Percentiles rank a stretch among this genome's conserved stretches.
Evolutionary conservation across 768 basidiomycete species (phyloP).

Genomic region (Termitomyces sp.): DNA sequence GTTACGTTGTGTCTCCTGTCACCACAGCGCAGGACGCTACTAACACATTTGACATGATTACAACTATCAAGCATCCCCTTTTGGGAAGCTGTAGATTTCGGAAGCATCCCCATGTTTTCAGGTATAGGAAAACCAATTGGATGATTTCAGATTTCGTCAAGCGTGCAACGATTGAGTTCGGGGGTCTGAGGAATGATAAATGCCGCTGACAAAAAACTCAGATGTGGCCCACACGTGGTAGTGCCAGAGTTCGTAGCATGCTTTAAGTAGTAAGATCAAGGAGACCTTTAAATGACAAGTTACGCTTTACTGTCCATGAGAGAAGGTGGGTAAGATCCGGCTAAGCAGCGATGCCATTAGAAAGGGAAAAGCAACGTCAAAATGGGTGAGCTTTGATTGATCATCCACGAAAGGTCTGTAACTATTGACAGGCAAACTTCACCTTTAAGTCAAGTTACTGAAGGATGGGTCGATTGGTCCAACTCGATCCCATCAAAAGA

Average conservation of each 20-base stretch:
- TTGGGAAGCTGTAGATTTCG: too few relatives aligned
- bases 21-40: conserved; percentile 40
- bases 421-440: too few relatives aligned
- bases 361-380: not conserved
- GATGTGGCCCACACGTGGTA: too few relatives aligned
- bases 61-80: too few relatives aligned
- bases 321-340: not conserved
- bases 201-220: not conserved
- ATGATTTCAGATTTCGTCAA: not conserved
- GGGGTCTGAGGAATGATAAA: not conserved
- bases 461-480: too few relatives aligned
- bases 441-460: too few relatives aligned
- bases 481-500: too few relatives aligned
- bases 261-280: not conserved
- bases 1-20: conserved; percentile 47
- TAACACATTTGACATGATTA: conserved; percentile 25
- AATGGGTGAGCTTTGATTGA: not conserved
- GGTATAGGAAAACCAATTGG: not conserved
- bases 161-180: not conserved
- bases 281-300: not conserved
- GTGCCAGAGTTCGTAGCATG: not conserved
- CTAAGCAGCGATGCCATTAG: conserved; percentile 2
- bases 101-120: too few relatives aligned
- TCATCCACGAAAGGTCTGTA: too few relatives aligned
- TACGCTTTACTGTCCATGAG: not conserved